Conservation (phyloP, 805 yeast genomes). For the Candida pseudofarinosa region DNA sequence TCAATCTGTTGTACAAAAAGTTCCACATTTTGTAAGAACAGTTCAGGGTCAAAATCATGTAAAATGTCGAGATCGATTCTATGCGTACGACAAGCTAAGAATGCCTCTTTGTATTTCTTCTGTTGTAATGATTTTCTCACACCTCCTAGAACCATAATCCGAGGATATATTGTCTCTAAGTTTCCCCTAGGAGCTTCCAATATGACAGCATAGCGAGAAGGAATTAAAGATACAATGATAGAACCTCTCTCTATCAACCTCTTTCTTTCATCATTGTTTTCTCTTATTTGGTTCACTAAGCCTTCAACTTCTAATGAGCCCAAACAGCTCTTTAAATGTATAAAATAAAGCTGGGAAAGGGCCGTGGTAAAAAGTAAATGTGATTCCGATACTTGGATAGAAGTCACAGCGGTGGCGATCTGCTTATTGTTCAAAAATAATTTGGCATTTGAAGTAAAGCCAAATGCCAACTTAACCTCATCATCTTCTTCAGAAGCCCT, state of each 20-base stretch:
- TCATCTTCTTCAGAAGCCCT: slow-evolving; percentile 14
- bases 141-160: slow-evolving; percentile 84
- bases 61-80: slow-evolving; percentile 87
- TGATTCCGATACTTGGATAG: slow-evolving; percentile 66
- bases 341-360: slow-evolving; percentile 75
- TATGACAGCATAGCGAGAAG: slow-evolving; percentile 76
- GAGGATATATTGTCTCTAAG: slow-evolving; percentile 87
- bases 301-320: slow-evolving; percentile 29
- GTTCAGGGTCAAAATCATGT: slow-evolving; percentile 78
- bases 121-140: slow-evolving; percentile 67
- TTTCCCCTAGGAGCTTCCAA: slow-evolving; percentile 96
- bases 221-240: slow-evolving; percentile 72
- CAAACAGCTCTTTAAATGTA: slow-evolving; percentile 53
- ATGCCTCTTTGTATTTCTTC: slow-evolving; percentile 65
- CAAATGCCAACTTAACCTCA: slow-evolving; percentile 48
- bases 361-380: slow-evolving; percentile 84
- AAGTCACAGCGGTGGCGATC: slow-evolving; percentile 74
- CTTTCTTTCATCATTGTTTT: slow-evolving; percentile 66
- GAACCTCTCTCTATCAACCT: slow-evolving; percentile 93
- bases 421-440: slow-evolving; percentile 59
- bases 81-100: slow-evolving; percentile 79
- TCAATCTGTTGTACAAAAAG: slow-evolving; percentile 66
- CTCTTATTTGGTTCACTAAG: slow-evolving; percentile 26
- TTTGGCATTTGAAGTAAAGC: slow-evolving; percentile 72
- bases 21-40: slow-evolving; percentile 61